Conservation (phyloP, 2,329 filamentous ascomycete species). For the Septoria petroselini region DNA sequence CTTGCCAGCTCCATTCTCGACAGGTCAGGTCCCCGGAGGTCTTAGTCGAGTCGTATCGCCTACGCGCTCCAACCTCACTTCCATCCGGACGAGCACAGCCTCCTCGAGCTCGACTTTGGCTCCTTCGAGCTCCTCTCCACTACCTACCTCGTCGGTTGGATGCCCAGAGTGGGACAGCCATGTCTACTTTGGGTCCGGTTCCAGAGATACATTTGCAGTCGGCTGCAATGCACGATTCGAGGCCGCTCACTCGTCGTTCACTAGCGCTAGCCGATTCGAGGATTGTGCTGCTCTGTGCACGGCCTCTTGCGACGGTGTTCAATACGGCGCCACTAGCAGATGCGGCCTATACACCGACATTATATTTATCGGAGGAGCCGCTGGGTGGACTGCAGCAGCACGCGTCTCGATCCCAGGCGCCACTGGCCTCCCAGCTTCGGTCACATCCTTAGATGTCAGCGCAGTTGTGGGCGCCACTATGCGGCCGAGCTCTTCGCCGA, state of each 20-base stretch:
- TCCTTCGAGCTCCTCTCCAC: not conserved
- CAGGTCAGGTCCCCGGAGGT: not conserved
- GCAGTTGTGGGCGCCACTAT: not conserved
- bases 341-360: conserved; percentile 27
- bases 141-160: conserved; percentile 4
- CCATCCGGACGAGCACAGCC: not conserved
- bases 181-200: conserved; percentile 20
- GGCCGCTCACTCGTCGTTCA: conserved; percentile 23
- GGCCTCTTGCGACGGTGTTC: conserved; percentile 23
- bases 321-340: conserved; percentile 24
- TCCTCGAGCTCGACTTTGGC: conserved; percentile 1
- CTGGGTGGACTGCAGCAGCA: conserved; percentile 25
- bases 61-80: conserved; percentile 8
- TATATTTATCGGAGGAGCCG: conserved; percentile 20
- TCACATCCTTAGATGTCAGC: conserved; percentile 1
- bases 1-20: conserved; percentile 19
- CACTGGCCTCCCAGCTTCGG: conserved; percentile 6
- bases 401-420: conserved; percentile 17
- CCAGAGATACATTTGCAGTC: conserved; percentile 21
- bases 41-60: not conserved
- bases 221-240: conserved; percentile 24
- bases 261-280: conserved; percentile 21
- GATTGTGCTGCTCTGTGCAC: conserved; percentile 25
- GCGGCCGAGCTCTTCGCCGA: not conserved
- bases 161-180: conserved; percentile 21